Base-by-base conservation (phyloP, 495 filamentous ascomycete genomes). In the Bombardia bombarda region DNA sequence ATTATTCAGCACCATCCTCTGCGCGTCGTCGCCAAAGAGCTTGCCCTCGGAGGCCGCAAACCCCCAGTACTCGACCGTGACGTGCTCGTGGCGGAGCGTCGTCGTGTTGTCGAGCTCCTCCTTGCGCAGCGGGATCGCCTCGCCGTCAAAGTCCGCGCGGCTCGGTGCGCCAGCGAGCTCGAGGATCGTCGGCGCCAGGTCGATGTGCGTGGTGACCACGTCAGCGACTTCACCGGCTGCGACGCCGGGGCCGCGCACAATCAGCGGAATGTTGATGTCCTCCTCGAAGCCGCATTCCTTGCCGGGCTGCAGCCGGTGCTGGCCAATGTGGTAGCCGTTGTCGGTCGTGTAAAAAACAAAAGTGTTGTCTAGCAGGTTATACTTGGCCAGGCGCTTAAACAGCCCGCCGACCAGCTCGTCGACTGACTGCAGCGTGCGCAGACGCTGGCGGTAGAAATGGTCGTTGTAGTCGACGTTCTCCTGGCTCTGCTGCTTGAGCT, bases 291-390 rank as follows among this genome's bases (percentile, higher is more conserved):
- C 80, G 42, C 77, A 81, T 24, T 77, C 71, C 60, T 88, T 88
- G 2, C 83, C 84, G 2, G 83, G 82, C 9, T 78, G 77, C 23
- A 86, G 51, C 4, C 84, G 72, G 53, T 88, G 83, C 47, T 87
- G 83, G 19, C 81, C 77, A 40, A 87, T 83, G 47, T 86, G 81
- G 56, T 80, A 87, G 0, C 84, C 83, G 48, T 88, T 87, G 49
- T 87, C 84, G 0, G 77, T 80, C 1, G 81, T 81, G 55, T 82
- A 86, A 38, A 88, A 69, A 34, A 88, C 71, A 45, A 79, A 86
- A 0, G 83, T 87, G 46, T 84, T 76, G 9, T 84, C 78, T 7
- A 84, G 56, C 23, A 82, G 48, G 13, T 60, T 68, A 19, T 70
- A 58, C 2, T 63, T 52, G 12, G 75, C 70, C 0, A 88, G 58